phyloP scores from a whole-genome alignment of 108 stramenopile species.

The Skeletonema potamos region DNA sequence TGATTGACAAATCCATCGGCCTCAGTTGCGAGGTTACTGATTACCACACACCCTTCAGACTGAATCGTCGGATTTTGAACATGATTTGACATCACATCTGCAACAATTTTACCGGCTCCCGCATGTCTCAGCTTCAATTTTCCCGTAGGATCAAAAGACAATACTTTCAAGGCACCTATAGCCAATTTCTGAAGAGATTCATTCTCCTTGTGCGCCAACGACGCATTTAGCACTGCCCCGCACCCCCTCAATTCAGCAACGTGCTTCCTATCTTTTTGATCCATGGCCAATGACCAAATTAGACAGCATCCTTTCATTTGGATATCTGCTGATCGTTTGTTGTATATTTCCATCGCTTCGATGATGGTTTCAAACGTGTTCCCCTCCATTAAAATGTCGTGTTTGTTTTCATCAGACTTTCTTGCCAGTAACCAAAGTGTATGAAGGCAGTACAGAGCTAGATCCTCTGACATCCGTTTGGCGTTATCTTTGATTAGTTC shows the following conservation, averaged over 20 bases:
- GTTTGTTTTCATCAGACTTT: constrained; percentile 35
- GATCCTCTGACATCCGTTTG: constrained; percentile 7
- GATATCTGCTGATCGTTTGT: constrained; percentile 6
- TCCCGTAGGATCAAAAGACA: constrained; percentile 25
- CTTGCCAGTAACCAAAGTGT: constrained; percentile 34
- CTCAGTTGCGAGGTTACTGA: constrained; percentile 35
- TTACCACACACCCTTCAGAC: constrained; percentile 36
- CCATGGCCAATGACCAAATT: constrained; percentile 29
- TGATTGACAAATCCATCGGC: constrained; percentile 11
- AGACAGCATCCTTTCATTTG: constrained; percentile 34
- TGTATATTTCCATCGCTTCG: constrained; percentile 51
- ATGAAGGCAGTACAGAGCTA: constrained; percentile 30
- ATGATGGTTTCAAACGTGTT: constrained; percentile 38
- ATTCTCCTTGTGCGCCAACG: constrained; percentile 1
- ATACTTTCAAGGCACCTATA: constrained; percentile 32
- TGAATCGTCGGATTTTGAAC: constrained; percentile 23
- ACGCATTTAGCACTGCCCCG: constrained; percentile 32
- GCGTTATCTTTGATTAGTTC: constrained; percentile 31
- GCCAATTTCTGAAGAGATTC: constrained; percentile 33
- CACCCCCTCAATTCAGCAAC: constrained; percentile 35
- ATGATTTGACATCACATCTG: constrained; percentile 26
- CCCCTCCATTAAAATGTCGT: constrained; percentile 12
- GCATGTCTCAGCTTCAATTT: constrained; percentile 11
- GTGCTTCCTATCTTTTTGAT: constrained; percentile 23
- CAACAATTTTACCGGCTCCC: constrained; percentile 16